phyloP scores from a whole-genome alignment of 2,329 filamentous ascomycete genomes.

The Pseudocercospora musae region DNA sequence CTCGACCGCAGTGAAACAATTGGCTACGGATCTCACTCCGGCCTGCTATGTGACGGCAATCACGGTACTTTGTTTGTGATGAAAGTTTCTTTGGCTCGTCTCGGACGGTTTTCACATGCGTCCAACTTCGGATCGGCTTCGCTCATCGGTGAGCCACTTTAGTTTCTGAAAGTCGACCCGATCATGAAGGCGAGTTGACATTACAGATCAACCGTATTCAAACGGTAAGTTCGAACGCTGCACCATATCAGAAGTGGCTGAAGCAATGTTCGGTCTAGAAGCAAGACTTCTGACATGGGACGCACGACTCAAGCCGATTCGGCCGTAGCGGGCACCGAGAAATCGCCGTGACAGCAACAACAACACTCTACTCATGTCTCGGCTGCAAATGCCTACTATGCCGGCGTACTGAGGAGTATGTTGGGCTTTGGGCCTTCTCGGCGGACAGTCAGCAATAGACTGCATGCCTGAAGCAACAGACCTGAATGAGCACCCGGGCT shows the following conservation, averaged over 20 bases:
- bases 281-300: neutral
- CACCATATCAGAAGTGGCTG: neutral
- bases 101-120: neutral
- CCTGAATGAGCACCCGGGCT: no score
- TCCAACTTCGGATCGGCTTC: neutral
- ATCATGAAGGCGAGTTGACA: neutral
- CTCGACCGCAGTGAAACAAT: neutral
- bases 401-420: neutral
- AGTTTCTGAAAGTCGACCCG: neutral
- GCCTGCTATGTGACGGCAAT: constrained; percentile 11
- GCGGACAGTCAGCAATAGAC: no score
- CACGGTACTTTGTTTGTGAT: neutral
- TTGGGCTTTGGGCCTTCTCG: no score
- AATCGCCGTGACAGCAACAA: neutral
- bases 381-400: neutral
- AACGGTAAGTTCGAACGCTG: neutral
- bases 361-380: neutral
- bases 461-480: no score
- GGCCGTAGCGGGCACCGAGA: neutral
- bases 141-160: neutral
- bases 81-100: no score
- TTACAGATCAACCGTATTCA: neutral
- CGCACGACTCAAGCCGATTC: neutral
- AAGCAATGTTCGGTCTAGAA: neutral
- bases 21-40: constrained; percentile 1